Base-by-base conservation (phyloP, 768 basidiomycete genomes). In the Russula abietina region DNA sequence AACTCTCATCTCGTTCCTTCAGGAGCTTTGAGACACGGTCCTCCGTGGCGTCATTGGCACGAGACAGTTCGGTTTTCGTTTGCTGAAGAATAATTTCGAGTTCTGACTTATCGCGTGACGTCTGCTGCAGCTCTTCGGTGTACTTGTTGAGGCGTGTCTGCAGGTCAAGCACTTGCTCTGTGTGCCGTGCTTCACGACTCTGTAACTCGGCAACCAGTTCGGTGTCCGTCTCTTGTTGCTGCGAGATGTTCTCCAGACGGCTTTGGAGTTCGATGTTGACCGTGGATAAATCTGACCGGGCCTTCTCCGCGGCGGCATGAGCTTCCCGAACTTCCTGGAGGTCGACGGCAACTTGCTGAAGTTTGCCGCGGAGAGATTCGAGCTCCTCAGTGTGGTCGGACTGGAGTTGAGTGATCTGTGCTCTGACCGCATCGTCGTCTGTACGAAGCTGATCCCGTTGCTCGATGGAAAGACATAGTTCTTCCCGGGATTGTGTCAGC, bases 251-350 rank as follows among this genome's bases (percentile, higher is more conserved):
- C 17, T 53, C 56, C 17, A 67, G 55, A n/a, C 54, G 64, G 26
- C 33, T 60, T 48, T 67, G 60, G 32, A 67, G 67, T n/a, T 61
- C 60, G 8, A 36, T 55, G 7, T 66, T 65, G 10, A 57, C 12
- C 14, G 33, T 26, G 17, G 67, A 57, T 22, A 67, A 22, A 28
- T 68, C 67, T 12, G 61, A 64, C 17, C 69, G 64, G n/a, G 71
- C 69, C 28, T 79, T 73, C 26, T 82, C 73, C 46, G 77, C 69
- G 22, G 32, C 48, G 10, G 55, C 65, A 53, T 59, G 54, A 10
- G 67, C 59, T 53, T 59, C 55, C 3, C 57, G 62, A 28, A 62
- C 60, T 28, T 67, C 62, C 50, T 67, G 59, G 28, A 71, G 50
- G 55, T 69, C 66, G 11, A 59, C 55, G 26, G 64, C 67, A 8